Percentiles rank a stretch among this genome's conserved stretches.
These are phyloP conservation scores for Trametes gibbosa DNA, from an alignment of 768 basidiomycete genomes.

Conservation along the genomic window DNA sequence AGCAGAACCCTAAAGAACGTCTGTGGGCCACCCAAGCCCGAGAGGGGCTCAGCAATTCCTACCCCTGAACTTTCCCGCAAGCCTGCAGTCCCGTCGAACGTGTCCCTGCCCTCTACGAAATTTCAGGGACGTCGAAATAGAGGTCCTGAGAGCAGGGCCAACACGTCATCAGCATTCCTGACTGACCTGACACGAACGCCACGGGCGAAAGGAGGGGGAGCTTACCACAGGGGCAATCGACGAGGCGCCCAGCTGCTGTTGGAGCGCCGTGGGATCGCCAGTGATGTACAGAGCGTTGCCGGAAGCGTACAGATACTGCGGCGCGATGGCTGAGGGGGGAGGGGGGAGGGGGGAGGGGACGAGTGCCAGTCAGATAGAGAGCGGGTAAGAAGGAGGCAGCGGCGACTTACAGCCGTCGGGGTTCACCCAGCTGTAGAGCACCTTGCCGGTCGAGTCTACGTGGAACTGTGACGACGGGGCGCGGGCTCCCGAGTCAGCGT, in stretches of 20 bases:
- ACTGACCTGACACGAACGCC: not conserved
- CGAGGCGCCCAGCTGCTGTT: slow-evolving; percentile 7
- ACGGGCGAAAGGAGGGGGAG: too few species aligned
- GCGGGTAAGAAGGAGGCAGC: not conserved
- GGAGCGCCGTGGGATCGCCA: slow-evolving; percentile 12
- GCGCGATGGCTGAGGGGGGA: not conserved
- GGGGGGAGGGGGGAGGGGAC: too few species aligned
- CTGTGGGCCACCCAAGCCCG: too few species aligned
- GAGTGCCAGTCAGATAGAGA: too few species aligned
- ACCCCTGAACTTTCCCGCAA: too few species aligned
- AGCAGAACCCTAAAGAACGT: too few species aligned
- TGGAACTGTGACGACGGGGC: slow-evolving; percentile 14
- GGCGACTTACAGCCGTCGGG: slow-evolving; percentile 20
- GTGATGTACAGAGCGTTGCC: slow-evolving; percentile 17
- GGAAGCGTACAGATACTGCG: slow-evolving; percentile 4
- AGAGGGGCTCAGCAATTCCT: too few species aligned
- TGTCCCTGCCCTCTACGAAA: not conserved
- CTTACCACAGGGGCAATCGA: slow-evolving; percentile 10
- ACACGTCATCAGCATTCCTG: not conserved
- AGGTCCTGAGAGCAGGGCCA: not conserved
- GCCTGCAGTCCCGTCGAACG: too few species aligned
- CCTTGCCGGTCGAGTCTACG: slow-evolving; percentile 11
- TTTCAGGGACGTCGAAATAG: not conserved
- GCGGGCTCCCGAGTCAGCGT: too few species aligned
- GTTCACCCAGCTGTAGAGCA: slow-evolving; percentile 22